Base-by-base conservation (phyloP, 1,284 basidiomycete genomes). In the Trichosporon coremiiforme region DNA sequence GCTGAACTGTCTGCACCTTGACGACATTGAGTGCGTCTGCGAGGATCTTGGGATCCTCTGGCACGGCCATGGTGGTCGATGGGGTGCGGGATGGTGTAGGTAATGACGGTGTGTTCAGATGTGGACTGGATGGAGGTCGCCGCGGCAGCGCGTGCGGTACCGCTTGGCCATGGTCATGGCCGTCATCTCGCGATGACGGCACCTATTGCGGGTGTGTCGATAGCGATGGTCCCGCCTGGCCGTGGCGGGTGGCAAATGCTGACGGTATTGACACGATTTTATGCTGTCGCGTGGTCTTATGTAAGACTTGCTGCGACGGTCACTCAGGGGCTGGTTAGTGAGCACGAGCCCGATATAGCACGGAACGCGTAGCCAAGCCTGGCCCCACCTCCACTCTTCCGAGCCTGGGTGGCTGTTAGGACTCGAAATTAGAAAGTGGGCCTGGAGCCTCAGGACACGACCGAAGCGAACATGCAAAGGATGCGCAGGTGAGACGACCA, bases 1-100 rank as follows among this genome's bases (percentile, higher is more conserved):
- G 95, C 85, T 95, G 93, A 75, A 92, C 90, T 64, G 93, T 91
- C 84, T 96, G 93, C 47, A 95, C 90, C 87, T 95, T 95, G 83
- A 96, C 92, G 60, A 90, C 92, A 41, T 74, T 75, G 45, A 82
- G 73, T 33, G 78, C 77, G 65, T 82, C 81, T n/a, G 76, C 66
- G 68, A 82, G 76, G 67, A 80, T 72, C 74, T 81, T 82, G 25
- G 78, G 75, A 63, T 82, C 81, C 73, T 81, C 81, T 66, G 68
- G 41, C 31, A 72, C 70, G 22, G 72, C 66, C 72, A 73, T 73
- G 55, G 62, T 67, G 31, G 63, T 15, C 36, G n/a, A 12, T 22
- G 65, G 31, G 47, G 29, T 9, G 55, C 10, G 55, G 66, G 55
- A 35, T 17, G 55, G 55, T 25, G 64, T 17, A 9, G 0, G 64